phyloP scores from a whole-genome alignment of 2,329 filamentous ascomycete species.

The Albifimbria verrucaria region DNA sequence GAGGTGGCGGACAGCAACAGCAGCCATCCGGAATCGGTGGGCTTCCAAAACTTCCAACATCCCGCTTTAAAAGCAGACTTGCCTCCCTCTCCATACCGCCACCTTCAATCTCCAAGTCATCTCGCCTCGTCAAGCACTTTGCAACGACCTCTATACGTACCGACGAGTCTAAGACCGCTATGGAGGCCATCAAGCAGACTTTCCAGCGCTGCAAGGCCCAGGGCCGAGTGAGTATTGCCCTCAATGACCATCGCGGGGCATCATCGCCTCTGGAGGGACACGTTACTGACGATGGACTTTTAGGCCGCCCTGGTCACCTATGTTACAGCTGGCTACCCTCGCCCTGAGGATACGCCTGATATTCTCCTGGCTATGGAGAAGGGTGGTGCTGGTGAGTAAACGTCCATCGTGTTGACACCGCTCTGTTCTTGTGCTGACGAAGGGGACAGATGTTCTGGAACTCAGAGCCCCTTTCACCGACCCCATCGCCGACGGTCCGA shows the following conservation, averaged over 20 bases:
- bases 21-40: background rate
- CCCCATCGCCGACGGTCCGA: constrained; percentile 95
- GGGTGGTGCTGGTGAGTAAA: constrained; percentile 74
- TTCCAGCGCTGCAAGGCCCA: constrained; percentile 59
- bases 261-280: too few species aligned
- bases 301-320: constrained; percentile 91
- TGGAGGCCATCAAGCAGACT: constrained; percentile 58
- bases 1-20: background rate
- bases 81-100: background rate
- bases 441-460: constrained; percentile 74
- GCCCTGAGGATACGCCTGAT: constrained; percentile 74
- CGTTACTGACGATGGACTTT: constrained; percentile 2
- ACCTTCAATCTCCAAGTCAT: background rate
- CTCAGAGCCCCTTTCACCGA: constrained; percentile 96
- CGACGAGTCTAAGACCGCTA: constrained; percentile 25
- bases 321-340: constrained; percentile 91
- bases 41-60: background rate
- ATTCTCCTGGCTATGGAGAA: constrained; percentile 87
- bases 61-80: background rate
- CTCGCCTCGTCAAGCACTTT: too few species aligned
- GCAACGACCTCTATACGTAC: background rate
- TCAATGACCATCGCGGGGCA: constrained; percentile 22
- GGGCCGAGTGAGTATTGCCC: constrained; percentile 48
- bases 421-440: background rate
- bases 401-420: background rate